Percentiles rank a stretch among this genome's conserved stretches.
Evolutionary conservation across 2,329 filamentous ascomycete genomes (phyloP).

Genomic region (Colletotrichum musae): DNA sequence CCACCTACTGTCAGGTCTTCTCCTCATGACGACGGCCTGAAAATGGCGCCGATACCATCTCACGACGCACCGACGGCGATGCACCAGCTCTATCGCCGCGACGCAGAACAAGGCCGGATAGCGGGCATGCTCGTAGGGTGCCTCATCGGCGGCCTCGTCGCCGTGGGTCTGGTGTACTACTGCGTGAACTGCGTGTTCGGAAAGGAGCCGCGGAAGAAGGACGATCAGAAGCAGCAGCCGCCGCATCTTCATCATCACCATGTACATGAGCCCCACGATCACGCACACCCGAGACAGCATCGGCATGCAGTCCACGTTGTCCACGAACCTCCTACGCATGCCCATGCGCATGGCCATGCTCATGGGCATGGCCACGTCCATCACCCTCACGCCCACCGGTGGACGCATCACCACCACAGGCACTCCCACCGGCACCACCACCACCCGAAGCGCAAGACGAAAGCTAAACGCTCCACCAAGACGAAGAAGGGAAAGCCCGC

Average conservation of each 20-base stretch:
- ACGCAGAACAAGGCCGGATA: constrained; percentile 20
- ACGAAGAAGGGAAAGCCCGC: not conserved
- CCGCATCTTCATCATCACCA: not conserved
- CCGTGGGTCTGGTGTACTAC: constrained; percentile 20
- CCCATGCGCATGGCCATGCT: not conserved
- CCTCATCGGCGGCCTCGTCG: constrained; percentile 25
- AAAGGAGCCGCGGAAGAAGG: not conserved
- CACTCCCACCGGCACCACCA: constrained; percentile 7
- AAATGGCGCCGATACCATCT: constrained; percentile 20
- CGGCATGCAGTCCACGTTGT: not conserved
- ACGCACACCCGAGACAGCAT: not conserved
- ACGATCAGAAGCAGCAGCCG: not conserved
- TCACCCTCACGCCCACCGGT: constrained; percentile 3
- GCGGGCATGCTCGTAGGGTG: constrained; percentile 37
- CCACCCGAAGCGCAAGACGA: not conserved
- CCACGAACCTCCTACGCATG: not conserved
- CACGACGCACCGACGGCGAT: not conserved
- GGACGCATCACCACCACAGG: constrained; percentile 30
- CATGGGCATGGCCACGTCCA: not conserved
- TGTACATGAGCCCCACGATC: not conserved
- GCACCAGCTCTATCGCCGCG: constrained; percentile 12
- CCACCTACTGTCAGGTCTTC: not conserved
- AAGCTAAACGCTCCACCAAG: not conserved
- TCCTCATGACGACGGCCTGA: not conserved
- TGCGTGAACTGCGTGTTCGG: constrained; percentile 33